These are phyloP conservation scores for Lactarius evosmus DNA, from an alignment of 768 basidiomycete species.

Conservation along the genomic window DNA sequence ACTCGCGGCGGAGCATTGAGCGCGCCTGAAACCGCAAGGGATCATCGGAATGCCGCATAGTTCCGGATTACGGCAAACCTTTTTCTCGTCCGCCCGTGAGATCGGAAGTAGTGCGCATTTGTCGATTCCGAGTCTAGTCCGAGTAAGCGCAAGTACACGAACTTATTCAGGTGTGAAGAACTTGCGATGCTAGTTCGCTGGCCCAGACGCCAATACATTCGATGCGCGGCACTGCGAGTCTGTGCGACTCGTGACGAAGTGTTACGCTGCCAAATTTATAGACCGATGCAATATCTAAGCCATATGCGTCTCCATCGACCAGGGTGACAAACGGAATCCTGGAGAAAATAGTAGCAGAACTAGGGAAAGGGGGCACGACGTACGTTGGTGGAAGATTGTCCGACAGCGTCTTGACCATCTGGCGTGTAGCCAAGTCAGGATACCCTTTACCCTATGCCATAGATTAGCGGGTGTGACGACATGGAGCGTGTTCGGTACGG, in stretches of 20 bases:
- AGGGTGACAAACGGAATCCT: conserved; percentile 78
- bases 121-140: conserved; percentile 54
- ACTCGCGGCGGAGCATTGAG: conserved; percentile 51
- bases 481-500: conserved; percentile 43
- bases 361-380: conserved; percentile 16
- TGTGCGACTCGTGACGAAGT: conserved; percentile 67
- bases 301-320: conserved; percentile 91
- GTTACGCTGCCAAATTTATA: conserved; percentile 77
- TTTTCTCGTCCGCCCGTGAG: conserved; percentile 67
- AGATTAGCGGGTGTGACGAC: conserved; percentile 1
- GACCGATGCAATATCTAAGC: conserved; percentile 86
- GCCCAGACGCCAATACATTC: conserved; percentile 78
- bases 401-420: conserved; percentile 72
- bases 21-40: conserved; percentile 46
- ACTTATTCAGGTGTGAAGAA: conserved; percentile 2
- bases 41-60: background rate
- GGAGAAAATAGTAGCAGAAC: conserved; percentile 1
- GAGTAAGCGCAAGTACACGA: background rate
- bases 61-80: conserved; percentile 43
- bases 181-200: conserved; percentile 64
- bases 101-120: conserved; percentile 65
- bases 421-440: conserved; percentile 88
- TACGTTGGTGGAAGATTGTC: conserved; percentile 62
- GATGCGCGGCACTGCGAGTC: conserved; percentile 63
- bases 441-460: conserved; percentile 86